Conservation (phyloP, 306 rosid species). For the Inga oerstediana region DNA sequence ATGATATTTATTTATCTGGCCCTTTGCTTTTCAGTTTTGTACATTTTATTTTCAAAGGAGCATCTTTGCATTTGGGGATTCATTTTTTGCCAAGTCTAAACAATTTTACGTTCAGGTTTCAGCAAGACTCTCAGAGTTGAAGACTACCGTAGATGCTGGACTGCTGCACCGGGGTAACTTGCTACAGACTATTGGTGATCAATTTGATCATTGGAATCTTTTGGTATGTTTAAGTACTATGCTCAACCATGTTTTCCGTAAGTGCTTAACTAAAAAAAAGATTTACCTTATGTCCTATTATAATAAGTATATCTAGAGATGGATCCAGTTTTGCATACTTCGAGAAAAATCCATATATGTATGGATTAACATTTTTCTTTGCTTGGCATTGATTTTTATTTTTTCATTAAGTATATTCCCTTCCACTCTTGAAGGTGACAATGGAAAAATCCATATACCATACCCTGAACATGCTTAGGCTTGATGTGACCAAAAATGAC, state of each 20-base stretch:
- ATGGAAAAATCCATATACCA: constrained; percentile 89
- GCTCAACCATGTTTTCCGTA: constrained; percentile 1
- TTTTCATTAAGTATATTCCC: constrained; percentile 39
- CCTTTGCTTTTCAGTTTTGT: not conserved
- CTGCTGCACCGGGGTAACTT: constrained; percentile 64
- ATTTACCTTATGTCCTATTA: not conserved
- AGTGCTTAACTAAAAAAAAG: constrained; percentile 15
- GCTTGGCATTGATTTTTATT: constrained; percentile 29
- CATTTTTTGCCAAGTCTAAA: constrained; percentile 8
- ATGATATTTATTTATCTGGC: constrained; percentile 26
- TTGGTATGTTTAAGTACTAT: constrained; percentile 55
- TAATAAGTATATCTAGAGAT: constrained; percentile 5
- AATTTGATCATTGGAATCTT: constrained; percentile 80
- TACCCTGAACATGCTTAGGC: constrained; percentile 87
- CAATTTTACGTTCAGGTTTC: constrained; percentile 62
- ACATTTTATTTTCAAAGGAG: constrained; percentile 30
- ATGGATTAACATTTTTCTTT: constrained; percentile 14
- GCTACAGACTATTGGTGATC: constrained; percentile 71
- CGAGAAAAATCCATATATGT: not conserved
- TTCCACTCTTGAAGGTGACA: constrained; percentile 66
- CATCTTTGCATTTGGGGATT: constrained; percentile 1
- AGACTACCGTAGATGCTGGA: constrained; percentile 86
- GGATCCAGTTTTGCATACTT: constrained; percentile 8
- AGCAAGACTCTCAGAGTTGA: constrained; percentile 75
- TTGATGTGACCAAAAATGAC: constrained; percentile 92